Percentiles rank a stretch among this genome's conserved stretches.
Conservation (phyloP, 192 early-diverging fungal species). For the Backusella macrospora region DNA sequence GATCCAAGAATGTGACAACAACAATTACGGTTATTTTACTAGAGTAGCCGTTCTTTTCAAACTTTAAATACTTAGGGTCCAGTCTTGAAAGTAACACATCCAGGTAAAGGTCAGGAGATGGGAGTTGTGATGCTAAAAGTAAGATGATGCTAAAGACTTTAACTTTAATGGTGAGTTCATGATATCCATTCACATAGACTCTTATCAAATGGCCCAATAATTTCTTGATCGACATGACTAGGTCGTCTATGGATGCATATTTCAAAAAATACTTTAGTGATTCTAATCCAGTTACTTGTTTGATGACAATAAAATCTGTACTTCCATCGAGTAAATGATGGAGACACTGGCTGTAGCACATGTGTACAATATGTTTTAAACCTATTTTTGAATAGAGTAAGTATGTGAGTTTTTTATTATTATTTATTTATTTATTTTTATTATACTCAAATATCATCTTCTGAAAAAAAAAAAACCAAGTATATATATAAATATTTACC, state of each 20-base stretch:
- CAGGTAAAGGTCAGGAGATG: conserved; percentile 1
- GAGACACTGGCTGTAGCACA: conserved; percentile 19
- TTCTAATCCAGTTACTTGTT: neutral
- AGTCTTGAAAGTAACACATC: neutral
- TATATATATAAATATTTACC: conserved; percentile 4
- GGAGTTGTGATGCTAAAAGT: neutral
- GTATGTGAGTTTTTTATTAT: neutral
- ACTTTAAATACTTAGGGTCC: neutral
- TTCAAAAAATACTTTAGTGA: conserved; percentile 4
- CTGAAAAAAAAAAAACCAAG: too few species aligned
- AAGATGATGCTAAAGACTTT: neutral
- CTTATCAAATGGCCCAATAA: conserved; percentile 2
- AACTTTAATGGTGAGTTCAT: neutral
- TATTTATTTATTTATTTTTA: neutral
- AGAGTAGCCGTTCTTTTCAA: neutral
- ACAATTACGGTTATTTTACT: neutral
- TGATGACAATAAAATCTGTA: conserved; percentile 9
- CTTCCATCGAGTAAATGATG: conserved; percentile 7
- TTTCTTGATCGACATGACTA: conserved; percentile 10
- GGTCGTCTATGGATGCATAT: conserved; percentile 8
- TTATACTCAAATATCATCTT: neutral
- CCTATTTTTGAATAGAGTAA: neutral
- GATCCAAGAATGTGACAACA: conserved; percentile 5
- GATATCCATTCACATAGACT: neutral
- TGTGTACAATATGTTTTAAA: conserved; percentile 24